phyloP scores from a whole-genome alignment of 2,329 filamentous ascomycete species.

The Cytospora piceicola region DNA sequence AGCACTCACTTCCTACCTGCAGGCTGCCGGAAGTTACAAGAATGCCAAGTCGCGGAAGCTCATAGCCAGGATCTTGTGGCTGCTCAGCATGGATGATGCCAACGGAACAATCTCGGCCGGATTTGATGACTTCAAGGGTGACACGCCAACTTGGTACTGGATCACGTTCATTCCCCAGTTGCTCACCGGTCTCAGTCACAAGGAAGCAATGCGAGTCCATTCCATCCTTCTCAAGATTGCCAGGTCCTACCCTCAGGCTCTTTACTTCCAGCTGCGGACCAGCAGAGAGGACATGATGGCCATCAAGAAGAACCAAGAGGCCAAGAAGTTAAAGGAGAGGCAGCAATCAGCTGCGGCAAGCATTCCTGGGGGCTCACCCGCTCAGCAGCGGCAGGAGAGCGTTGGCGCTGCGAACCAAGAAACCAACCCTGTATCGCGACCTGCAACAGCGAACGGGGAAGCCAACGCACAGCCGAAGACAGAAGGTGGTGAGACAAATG shows the following conservation, averaged over 20 bases:
- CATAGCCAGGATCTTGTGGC: constrained; percentile 90
- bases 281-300: constrained; percentile 91
- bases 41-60: constrained; percentile 95
- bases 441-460: constrained; percentile 56
- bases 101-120: constrained; percentile 81
- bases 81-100: constrained; percentile 89
- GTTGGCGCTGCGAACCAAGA: constrained; percentile 42
- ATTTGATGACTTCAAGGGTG: constrained; percentile 96
- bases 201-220: constrained; percentile 86
- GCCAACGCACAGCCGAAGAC: constrained; percentile 48
- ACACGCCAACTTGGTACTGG: constrained; percentile 99
- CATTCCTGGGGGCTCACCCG: constrained; percentile 53
- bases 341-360: constrained; percentile 50
- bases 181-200: constrained; percentile 86
- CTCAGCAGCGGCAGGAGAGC: constrained; percentile 58
- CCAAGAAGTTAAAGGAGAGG: constrained; percentile 63
- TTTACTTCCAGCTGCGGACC: constrained; percentile 94
- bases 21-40: constrained; percentile 95
- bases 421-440: constrained; percentile 44
- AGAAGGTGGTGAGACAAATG: constrained; percentile 46
- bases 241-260: constrained; percentile 90
- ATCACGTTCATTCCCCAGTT: constrained; percentile 98
- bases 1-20: constrained; percentile 92
- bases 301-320: constrained; percentile 87
- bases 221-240: constrained; percentile 90